phyloP scores from a whole-genome alignment of 495 filamentous ascomycete species.

The Aspergillus campestris region DNA sequence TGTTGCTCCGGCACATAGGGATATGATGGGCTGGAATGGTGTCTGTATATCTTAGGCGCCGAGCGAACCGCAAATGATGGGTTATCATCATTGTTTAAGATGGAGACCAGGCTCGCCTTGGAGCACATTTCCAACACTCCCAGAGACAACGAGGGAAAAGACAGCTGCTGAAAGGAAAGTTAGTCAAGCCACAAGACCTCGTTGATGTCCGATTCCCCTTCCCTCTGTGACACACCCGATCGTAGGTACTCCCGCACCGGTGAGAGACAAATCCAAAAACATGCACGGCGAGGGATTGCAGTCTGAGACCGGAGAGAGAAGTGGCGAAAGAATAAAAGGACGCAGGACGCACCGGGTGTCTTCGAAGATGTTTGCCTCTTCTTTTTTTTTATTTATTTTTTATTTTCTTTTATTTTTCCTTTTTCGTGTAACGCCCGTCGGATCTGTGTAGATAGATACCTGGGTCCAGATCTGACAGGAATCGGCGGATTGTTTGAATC shows the following conservation, averaged over 20 bases:
- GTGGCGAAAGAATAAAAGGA: constrained; percentile 4
- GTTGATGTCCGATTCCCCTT: too few species aligned
- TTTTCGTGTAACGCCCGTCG: too few species aligned
- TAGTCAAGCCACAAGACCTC: neutral
- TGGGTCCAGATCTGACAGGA: constrained; percentile 21
- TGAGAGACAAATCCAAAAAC: constrained; percentile 9
- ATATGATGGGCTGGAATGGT: constrained; percentile 24
- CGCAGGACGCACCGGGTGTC: constrained; percentile 26
- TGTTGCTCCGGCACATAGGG: constrained; percentile 20
- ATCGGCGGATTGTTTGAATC: constrained; percentile 4
- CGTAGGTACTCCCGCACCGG: neutral
- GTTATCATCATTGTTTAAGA: constrained; percentile 43
- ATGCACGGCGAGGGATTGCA: constrained; percentile 2
- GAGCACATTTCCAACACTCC: constrained; percentile 26
- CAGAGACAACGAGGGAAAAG: constrained; percentile 10
- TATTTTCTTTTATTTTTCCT: too few species aligned
- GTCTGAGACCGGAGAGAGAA: constrained; percentile 1
- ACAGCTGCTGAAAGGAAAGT: neutral
- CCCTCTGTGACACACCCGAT: too few species aligned
- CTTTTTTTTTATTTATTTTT: constrained; percentile 20
- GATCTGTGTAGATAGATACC: neutral
- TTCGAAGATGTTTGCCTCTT: constrained; percentile 34
- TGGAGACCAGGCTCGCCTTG: constrained; percentile 36
- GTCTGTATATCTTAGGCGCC: constrained; percentile 25
- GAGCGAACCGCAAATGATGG: constrained; percentile 41